These are phyloP conservation scores for Aphanomyces astaci DNA, from an alignment of 352 stramenopile genomes.

Conservation along the genomic window DNA sequence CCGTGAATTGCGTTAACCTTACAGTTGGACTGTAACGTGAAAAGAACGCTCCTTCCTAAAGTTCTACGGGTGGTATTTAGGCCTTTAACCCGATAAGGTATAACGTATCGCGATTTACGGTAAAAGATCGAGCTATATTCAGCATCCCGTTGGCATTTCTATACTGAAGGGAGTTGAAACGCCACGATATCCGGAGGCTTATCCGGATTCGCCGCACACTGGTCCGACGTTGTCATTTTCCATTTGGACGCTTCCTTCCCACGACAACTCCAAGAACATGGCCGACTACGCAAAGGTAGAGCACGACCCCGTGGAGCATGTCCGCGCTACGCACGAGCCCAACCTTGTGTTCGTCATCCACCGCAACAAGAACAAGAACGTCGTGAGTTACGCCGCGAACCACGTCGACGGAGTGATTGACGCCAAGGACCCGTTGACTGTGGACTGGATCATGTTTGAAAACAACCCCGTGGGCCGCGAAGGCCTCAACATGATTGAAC, in stretches of 20 bases:
- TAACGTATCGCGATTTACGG: neutral
- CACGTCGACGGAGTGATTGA: conserved; percentile 60
- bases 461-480: conserved; percentile 69
- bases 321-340: conserved; percentile 63
- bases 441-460: conserved; percentile 89
- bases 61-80: too few relatives aligned
- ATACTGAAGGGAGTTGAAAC: neutral
- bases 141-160: too few relatives aligned
- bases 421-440: conserved; percentile 59
- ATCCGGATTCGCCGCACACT: neutral
- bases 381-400: conserved; percentile 73
- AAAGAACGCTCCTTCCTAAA: too few relatives aligned
- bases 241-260: neutral
- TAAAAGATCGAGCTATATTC: too few relatives aligned
- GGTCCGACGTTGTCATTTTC: neutral
- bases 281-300: conserved; percentile 83
- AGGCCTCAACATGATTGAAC: conserved; percentile 82
- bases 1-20: too few relatives aligned
- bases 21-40: too few relatives aligned
- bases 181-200: neutral
- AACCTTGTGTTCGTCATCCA: conserved; percentile 80
- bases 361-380: conserved; percentile 89
- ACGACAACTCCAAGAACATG: neutral
- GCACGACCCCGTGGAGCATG: conserved; percentile 71
- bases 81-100: too few relatives aligned